Conservation (phyloP, 192 early-diverging fungal genomes). For the Phycomyces nitens region DNA sequence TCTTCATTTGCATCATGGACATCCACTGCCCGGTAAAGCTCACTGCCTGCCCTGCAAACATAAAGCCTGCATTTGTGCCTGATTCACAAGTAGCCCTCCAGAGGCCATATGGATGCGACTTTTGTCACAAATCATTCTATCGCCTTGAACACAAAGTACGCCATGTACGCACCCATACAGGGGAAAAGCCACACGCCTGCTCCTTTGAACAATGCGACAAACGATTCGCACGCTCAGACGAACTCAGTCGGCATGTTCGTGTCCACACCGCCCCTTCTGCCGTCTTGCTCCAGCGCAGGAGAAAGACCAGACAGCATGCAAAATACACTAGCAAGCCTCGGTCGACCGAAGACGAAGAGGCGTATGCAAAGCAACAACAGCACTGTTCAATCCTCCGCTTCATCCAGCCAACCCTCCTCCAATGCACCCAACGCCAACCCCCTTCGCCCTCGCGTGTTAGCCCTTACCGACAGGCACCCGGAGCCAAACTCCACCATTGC, state of each 20-base stretch:
- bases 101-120: slow-evolving; percentile 53
- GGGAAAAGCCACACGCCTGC: slow-evolving; percentile 81
- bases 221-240: slow-evolving; percentile 79
- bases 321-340: slow-evolving; percentile 14
- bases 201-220: slow-evolving; percentile 62
- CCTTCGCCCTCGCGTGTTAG: slow-evolving; percentile 9
- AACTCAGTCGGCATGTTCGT: slow-evolving; percentile 51
- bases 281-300: slow-evolving; percentile 30
- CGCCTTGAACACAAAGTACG: slow-evolving; percentile 81
- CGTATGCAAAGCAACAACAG: slow-evolving; percentile 30
- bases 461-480: slow-evolving; percentile 24
- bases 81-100: slow-evolving; percentile 15
- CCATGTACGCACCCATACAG: slow-evolving; percentile 84
- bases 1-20: too few relatives aligned
- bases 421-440: neutral
- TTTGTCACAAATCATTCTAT: slow-evolving; percentile 68
- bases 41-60: too few relatives aligned
- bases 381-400: slow-evolving; percentile 35
- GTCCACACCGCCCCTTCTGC: slow-evolving; percentile 40
- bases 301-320: slow-evolving; percentile 18
- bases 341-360: slow-evolving; percentile 31
- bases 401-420: slow-evolving; percentile 14
- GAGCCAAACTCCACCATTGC: slow-evolving; percentile 32
- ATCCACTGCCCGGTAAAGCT: too few relatives aligned
- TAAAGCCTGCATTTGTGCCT: too few relatives aligned